Conservation (phyloP, 2,329 filamentous ascomycete species). For the Corinectria fuckeliana region DNA sequence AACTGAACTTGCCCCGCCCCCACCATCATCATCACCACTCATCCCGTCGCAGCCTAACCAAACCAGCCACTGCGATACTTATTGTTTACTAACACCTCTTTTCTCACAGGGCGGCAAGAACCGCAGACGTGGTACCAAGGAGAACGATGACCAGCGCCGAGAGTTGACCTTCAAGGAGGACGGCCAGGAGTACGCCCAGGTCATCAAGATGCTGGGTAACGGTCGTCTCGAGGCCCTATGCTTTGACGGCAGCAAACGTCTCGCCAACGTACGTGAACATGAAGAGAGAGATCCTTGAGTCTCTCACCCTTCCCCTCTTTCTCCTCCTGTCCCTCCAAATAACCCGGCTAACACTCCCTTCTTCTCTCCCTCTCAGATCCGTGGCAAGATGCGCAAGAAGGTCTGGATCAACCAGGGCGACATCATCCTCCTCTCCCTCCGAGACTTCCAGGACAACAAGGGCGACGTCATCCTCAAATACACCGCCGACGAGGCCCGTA, state of each 20-base stretch:
- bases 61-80: not conserved
- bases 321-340: conserved; percentile 1
- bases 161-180: conserved; percentile 99
- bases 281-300: no score
- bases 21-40: conserved; percentile 30
- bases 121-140: conserved; percentile 97
- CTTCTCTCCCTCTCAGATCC: conserved; percentile 49
- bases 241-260: conserved; percentile 77
- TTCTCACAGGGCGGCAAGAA: conserved; percentile 89
- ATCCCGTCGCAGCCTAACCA: conserved; percentile 16
- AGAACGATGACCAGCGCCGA: conserved; percentile 99
- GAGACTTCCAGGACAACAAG: conserved; percentile 94
- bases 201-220: conserved; percentile 93
- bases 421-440: conserved; percentile 86
- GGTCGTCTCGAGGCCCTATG: conserved; percentile 90
- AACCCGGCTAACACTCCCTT: conserved; percentile 64
- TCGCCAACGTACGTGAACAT: conserved; percentile 48
- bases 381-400: conserved; percentile 98
- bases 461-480: conserved; percentile 98
- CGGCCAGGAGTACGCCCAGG: conserved; percentile 71
- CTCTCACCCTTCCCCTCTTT: no score
- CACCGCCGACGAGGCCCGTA: conserved; percentile 92
- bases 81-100: conserved; percentile 27
- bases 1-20: conserved; percentile 38
- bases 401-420: conserved; percentile 99